phyloP scores from a whole-genome alignment of 257 asterid species.

The Solanum sparsipilum region DNA sequence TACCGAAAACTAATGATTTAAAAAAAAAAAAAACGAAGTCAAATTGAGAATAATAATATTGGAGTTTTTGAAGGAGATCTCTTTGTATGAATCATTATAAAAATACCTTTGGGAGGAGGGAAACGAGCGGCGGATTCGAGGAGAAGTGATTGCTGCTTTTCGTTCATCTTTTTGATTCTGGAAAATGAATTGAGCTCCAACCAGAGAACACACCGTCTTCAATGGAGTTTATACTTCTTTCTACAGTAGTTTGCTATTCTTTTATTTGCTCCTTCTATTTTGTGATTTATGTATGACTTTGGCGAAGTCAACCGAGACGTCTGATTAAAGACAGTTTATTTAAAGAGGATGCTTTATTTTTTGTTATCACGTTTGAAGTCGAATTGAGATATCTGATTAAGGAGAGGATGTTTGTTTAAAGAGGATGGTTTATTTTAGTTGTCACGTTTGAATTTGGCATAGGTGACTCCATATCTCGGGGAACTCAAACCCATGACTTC shows the following conservation, averaged over 20 bases:
- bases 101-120: conserved; percentile 51
- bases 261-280: background rate
- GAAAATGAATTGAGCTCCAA: background rate
- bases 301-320: no score
- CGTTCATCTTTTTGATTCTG: conserved; percentile 24
- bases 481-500: fast-evolving
- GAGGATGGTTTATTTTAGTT: no score
- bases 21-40: no score
- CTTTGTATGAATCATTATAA: background rate
- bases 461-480: fast-evolving
- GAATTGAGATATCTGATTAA: no score
- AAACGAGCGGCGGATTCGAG: conserved; percentile 33
- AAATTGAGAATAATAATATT: background rate
- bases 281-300: no score
- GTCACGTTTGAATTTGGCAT: no score
- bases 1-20: background rate
- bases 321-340: no score
- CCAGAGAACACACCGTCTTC: background rate
- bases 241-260: background rate
- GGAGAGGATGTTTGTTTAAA: no score
- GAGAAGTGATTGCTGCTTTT: conserved; percentile 42
- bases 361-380: no score
- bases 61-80: background rate
- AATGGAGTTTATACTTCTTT: background rate
- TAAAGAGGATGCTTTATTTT: no score